These are phyloP conservation scores for Melaleuca alternifolia DNA, from an alignment of 345 rosid species.

Conservation along the genomic window DNA sequence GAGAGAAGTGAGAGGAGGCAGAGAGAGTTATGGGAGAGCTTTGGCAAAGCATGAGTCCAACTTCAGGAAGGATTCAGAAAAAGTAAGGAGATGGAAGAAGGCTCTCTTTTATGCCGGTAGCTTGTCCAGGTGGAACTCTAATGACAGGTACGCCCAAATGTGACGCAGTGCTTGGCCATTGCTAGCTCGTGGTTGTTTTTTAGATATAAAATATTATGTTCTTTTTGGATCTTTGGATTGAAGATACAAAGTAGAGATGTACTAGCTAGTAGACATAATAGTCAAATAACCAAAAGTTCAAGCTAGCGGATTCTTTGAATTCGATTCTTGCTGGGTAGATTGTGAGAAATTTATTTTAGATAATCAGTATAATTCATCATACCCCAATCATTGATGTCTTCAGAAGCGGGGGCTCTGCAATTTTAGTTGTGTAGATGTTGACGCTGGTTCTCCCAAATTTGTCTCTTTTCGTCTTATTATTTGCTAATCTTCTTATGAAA, in stretches of 20 bases:
- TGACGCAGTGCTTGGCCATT: no score
- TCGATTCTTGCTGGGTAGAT: not conserved
- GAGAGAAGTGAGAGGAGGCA: not conserved
- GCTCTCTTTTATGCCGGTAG: not conserved
- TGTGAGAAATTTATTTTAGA: not conserved
- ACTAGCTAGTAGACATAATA: no score
- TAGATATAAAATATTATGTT: no score
- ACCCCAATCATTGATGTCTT: not conserved
- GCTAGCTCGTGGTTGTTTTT: no score
- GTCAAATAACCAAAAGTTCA: not conserved
- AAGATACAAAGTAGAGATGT: no score
- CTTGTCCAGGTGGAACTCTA: not conserved
- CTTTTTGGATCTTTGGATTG: no score
- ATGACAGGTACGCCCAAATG: not conserved
- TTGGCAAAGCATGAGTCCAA: not conserved
- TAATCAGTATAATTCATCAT: not conserved
- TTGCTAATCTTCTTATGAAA: not conserved
- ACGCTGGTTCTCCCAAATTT: not conserved
- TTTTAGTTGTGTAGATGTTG: not conserved
- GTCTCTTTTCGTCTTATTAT: no score
- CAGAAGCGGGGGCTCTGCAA: accelerated
- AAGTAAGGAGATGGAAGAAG: not conserved
- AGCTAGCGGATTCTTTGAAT: not conserved
- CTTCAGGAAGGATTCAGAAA: not conserved
- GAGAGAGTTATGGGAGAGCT: not conserved